Evolutionary conservation across 2,329 filamentous ascomycete genomes (phyloP).

Genomic region (Colletotrichum sidae): DNA sequence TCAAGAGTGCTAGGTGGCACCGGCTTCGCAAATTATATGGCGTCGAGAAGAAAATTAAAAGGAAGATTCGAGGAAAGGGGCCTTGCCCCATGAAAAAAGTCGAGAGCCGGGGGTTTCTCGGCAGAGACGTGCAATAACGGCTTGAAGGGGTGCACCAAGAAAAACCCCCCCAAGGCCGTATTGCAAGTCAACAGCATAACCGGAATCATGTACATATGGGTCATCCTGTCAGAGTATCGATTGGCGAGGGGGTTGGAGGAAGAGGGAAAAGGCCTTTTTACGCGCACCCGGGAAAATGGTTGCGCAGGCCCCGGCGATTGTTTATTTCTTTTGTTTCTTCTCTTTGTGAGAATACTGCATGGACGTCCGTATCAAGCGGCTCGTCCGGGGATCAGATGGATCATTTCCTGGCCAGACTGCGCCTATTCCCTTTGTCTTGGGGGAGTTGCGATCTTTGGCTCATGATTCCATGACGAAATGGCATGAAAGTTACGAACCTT

Average conservation of each 20-base stretch:
- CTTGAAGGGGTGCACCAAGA: conserved; percentile 5
- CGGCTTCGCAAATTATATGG: conserved; percentile 13
- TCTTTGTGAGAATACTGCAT: conserved; percentile 33
- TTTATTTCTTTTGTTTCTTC: conserved; percentile 6
- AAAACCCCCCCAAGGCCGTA: conserved; percentile 13
- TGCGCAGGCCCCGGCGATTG: conserved; percentile 15
- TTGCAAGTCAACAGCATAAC: conserved; percentile 10
- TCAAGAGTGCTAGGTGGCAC: conserved; percentile 11
- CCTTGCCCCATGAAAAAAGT: conserved; percentile 3
- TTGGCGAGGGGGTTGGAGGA: conserved; percentile 25
- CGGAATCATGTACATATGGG: conserved; percentile 34
- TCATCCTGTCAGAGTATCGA: conserved; percentile 37
- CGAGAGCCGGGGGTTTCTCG: conserved; percentile 7
- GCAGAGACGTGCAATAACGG: conserved; percentile 20
- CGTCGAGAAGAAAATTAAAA: conserved; percentile 26
- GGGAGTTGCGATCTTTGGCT: conserved; percentile 37
- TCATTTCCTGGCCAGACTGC: conserved; percentile 39
- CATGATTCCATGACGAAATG: conserved; percentile 41
- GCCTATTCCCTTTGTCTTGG: conserved; percentile 34
- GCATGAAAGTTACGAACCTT: conserved; percentile 40
- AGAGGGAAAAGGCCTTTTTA: conserved; percentile 23
- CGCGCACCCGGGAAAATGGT: conserved; percentile 3
- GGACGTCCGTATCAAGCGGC: conserved; percentile 28
- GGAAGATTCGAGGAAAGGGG: conserved; percentile 3
- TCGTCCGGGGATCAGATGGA: conserved; percentile 35